A percentile compares a stretch with the other conserved stretches of the same genome.
Evolutionary conservation across 352 stramenopile species (phyloP).

Genomic region (Phytophthora pisi): DNA sequence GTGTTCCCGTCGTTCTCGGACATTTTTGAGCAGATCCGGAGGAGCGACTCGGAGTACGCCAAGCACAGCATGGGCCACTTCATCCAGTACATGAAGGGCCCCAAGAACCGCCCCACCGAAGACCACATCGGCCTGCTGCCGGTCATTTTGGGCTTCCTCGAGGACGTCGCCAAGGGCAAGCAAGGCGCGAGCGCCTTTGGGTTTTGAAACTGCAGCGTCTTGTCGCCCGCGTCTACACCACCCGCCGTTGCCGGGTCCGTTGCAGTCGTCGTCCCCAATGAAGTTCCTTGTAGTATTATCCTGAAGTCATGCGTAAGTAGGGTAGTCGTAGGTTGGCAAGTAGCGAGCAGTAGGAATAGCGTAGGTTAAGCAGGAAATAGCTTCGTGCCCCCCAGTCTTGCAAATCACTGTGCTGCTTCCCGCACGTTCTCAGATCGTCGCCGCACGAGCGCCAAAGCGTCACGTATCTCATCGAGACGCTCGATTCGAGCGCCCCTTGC

Average conservation of each 20-base stretch:
- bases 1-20: slow-evolving; percentile 90
- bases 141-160: slow-evolving; percentile 79
- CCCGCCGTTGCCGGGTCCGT: slow-evolving; percentile 26
- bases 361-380: slow-evolving; percentile 20
- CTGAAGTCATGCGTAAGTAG: slow-evolving; percentile 30
- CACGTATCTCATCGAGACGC: not conserved
- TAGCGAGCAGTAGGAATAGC: slow-evolving; percentile 35
- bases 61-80: slow-evolving; percentile 89
- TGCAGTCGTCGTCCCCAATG: slow-evolving; percentile 29
- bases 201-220: slow-evolving; percentile 59
- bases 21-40: slow-evolving; percentile 86
- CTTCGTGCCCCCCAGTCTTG: slow-evolving; percentile 3
- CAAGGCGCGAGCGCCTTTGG: slow-evolving; percentile 75
- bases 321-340: slow-evolving; percentile 34
- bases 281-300: slow-evolving; percentile 36
- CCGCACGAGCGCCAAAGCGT: not conserved
- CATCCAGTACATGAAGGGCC: slow-evolving; percentile 79
- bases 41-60: slow-evolving; percentile 79
- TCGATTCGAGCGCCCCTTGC: too few relatives aligned
- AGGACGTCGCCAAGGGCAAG: slow-evolving; percentile 63
- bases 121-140: slow-evolving; percentile 76
- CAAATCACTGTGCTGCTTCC: slow-evolving; percentile 23
- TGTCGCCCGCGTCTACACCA: slow-evolving; percentile 30
- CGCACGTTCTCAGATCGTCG: slow-evolving; percentile 30
- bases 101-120: slow-evolving; percentile 81